These are phyloP conservation scores for Taphrina pruni DNA, from an alignment of 1,139 yeast genomes.

Conservation along the genomic window DNA sequence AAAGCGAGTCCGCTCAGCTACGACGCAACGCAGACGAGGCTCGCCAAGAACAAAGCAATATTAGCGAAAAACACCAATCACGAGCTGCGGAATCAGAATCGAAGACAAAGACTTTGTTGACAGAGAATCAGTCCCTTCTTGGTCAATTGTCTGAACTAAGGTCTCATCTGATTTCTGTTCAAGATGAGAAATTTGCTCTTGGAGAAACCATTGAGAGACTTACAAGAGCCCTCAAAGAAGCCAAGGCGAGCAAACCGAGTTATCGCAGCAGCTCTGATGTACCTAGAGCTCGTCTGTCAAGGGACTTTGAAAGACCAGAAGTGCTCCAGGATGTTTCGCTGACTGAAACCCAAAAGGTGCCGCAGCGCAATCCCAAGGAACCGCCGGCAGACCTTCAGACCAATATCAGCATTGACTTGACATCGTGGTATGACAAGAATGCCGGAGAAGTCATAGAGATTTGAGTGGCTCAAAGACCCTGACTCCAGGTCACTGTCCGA, in stretches of 20 bases:
- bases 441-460: conserved; percentile 38
- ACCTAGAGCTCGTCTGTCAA: conserved; percentile 20
- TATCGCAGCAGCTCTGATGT: not conserved
- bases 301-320: conserved; percentile 25
- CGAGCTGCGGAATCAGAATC: conserved; percentile 23
- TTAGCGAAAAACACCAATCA: conserved; percentile 1
- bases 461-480: not conserved
- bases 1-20: not conserved
- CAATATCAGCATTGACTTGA: conserved; percentile 33
- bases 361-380: conserved; percentile 7
- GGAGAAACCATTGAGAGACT: conserved; percentile 29
- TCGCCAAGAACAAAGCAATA: not conserved
- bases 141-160: conserved; percentile 32
- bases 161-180: conserved; percentile 29
- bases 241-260: conserved; percentile 1
- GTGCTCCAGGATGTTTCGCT: conserved; percentile 26
- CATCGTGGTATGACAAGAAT: conserved; percentile 35
- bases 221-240: conserved; percentile 5
- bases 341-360: not conserved
- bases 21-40: conserved; percentile 2
- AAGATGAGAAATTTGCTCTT: conserved; percentile 36
- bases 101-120: conserved; percentile 16
- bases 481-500: not conserved
- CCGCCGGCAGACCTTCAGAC: conserved; percentile 7
- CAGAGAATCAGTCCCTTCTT: conserved; percentile 32